Evolutionary conservation across 2,329 filamentous ascomycete species (phyloP).

Genomic region (Huntiella savannae): DNA sequence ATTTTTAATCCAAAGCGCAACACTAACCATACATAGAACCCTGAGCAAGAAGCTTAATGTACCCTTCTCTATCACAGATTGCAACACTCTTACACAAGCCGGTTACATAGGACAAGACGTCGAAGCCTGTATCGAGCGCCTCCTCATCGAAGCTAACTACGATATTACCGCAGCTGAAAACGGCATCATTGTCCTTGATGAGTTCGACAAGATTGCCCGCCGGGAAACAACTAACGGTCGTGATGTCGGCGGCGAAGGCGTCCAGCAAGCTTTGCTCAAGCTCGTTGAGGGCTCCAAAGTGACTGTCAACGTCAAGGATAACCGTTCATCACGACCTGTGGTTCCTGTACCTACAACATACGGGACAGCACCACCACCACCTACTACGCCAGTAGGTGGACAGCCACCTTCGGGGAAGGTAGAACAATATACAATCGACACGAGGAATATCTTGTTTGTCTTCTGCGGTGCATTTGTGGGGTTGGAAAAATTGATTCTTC

Average conservation of each 20-base stretch:
- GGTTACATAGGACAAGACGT: conserved; percentile 97
- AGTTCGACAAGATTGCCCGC: conserved; percentile 92
- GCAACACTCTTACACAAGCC: conserved; percentile 86
- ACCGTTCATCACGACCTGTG: conserved; percentile 36
- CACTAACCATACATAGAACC: conserved; percentile 37
- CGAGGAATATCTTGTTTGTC: conserved; percentile 92
- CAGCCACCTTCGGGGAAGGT: conserved; percentile 29
- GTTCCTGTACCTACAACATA: conserved; percentile 35
- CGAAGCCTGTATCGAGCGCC: conserved; percentile 81
- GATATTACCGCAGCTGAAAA: conserved; percentile 68
- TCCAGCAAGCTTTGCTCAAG: conserved; percentile 87
- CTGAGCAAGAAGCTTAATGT: conserved; percentile 84
- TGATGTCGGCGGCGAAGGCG: conserved; percentile 88
- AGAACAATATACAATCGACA: conserved; percentile 60
- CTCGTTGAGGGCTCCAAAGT: conserved; percentile 92
- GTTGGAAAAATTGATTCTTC: conserved; percentile 68
- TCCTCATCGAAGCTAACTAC: conserved; percentile 80
- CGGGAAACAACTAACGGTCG: conserved; percentile 74
- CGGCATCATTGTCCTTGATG: conserved; percentile 88
- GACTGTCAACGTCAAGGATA: conserved; percentile 74
- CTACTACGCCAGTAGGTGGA: conserved; percentile 26
- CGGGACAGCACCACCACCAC: conserved; percentile 22
- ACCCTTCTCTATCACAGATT: conserved; percentile 88
- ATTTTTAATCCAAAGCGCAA: no score
- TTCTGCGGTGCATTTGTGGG: conserved; percentile 92